phyloP scores from a whole-genome alignment of 1,139 yeast species.

The Saccharomycopsis hybrid region DNA sequence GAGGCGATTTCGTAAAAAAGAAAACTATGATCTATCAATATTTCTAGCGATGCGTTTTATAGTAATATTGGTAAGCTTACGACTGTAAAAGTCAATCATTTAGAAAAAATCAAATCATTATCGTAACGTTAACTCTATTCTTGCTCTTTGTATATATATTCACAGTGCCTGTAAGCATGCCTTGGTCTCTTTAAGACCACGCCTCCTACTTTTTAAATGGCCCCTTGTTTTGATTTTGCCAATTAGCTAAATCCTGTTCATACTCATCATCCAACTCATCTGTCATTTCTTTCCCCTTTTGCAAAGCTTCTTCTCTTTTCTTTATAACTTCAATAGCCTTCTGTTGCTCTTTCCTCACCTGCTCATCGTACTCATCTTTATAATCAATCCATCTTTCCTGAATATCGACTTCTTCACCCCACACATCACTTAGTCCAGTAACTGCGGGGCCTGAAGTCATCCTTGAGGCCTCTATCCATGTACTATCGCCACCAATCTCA shows the following conservation, averaged over 20 bases:
- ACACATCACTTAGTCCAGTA: conserved; percentile 27
- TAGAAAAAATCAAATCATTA: no score
- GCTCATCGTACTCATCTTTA: conserved; percentile 66
- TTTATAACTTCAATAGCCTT: conserved; percentile 30
- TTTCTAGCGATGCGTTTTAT: no score
- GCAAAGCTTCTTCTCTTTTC: conserved; percentile 29
- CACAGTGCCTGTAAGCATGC: no score
- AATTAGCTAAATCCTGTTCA: conserved; percentile 16
- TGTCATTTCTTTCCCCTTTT: conserved; percentile 26
- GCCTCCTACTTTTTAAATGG: no score
- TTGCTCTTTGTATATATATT: no score
- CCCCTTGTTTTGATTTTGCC: conserved; percentile 2
- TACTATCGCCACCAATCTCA: conserved; percentile 90
- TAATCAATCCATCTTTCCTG: conserved; percentile 96
- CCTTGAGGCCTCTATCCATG: conserved; percentile 93
- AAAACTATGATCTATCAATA: no score
- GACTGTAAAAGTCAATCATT: no score
- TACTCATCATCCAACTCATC: conserved; percentile 16
- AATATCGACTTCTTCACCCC: conserved; percentile 50
- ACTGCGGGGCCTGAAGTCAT: conserved; percentile 52
- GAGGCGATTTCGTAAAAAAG: no score
- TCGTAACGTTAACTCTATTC: no score
- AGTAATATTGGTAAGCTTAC: no score
- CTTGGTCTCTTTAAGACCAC: no score
- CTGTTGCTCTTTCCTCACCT: conserved; percentile 42